These are phyloP conservation scores for Ustilago crameri DNA, from an alignment of 1,284 basidiomycete genomes.

Conservation along the genomic window DNA sequence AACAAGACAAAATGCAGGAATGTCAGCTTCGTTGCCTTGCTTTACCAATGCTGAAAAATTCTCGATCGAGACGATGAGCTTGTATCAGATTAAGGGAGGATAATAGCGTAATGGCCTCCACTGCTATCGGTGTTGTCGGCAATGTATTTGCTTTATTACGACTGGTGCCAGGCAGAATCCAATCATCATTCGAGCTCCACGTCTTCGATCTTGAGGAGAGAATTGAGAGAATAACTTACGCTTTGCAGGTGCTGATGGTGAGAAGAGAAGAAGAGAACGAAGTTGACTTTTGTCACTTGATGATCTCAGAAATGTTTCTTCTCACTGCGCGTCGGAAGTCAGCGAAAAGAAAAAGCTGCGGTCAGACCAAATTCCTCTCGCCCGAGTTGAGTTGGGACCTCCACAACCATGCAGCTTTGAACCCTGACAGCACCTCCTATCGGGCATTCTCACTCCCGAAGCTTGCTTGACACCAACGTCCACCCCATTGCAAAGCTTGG, in stretches of 20 bases:
- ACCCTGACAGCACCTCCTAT: neutral
- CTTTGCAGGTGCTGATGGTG: slow-evolving; percentile 18
- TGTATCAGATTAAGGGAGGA: slow-evolving; percentile 51
- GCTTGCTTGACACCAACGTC: too few relatives aligned
- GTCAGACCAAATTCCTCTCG: slow-evolving; percentile 6
- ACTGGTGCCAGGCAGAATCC: slow-evolving; percentile 58
- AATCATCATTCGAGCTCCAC: slow-evolving; percentile 47
- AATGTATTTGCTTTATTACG: slow-evolving; percentile 53
- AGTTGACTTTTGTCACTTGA: too few relatives aligned
- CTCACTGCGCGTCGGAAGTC: neutral
- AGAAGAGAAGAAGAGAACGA: neutral
- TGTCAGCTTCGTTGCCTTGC: neutral
- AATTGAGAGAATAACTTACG: slow-evolving; percentile 21
- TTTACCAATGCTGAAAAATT: neutral
- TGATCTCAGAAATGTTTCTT: neutral
- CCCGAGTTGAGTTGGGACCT: slow-evolving; percentile 3
- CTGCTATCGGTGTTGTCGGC: slow-evolving; percentile 52
- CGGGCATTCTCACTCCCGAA: too few relatives aligned
- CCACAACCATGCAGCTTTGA: slow-evolving; percentile 9
- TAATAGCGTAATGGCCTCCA: slow-evolving; percentile 56
- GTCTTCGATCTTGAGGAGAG: neutral
- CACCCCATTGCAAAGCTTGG: too few relatives aligned
- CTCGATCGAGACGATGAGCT: slow-evolving; percentile 2
- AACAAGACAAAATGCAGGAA: neutral
- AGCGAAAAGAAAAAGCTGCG: slow-evolving; percentile 8